Evolutionary conservation across 805 yeast genomes (phyloP), one percentile per base, ranked within the genome.

Genomic region (Yarrowia porcina): DNA sequence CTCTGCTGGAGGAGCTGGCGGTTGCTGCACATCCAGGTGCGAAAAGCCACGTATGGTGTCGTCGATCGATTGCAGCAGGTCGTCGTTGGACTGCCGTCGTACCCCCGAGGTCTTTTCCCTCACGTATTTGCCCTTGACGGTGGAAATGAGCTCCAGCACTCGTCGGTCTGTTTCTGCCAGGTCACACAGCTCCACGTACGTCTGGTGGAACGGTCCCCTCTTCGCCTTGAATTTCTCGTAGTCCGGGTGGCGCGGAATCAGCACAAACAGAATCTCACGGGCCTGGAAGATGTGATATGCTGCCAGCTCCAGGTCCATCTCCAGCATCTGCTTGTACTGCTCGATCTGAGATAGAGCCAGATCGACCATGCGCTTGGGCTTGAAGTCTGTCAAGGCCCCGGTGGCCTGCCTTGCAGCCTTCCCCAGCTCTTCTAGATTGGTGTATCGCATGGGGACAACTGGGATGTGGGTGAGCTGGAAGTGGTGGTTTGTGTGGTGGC

Each of bases 201-300:
- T 64, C 41, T 65, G 61, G 57, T 64, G 66, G 27, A 68, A 67
- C 21, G 65, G 65, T n/a, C 59, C 63, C 63, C 64, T 62, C 27
- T 63, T 65, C 35, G 57, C 23, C 25, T 62, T 25, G 41, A 68
- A 65, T 21, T 39, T 35, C 36, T 21, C 67, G 59, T 28, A 69
- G 23, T 66, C 66, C n/a, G 50, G 41, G 49, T 68, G 70, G 15
- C 64, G 49, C 3, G 72, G 72, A 7, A 69, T 69, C 17, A 66
- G 41, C 33, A 65, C 62, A 30, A 65, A 65, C 47, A 69, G 61
- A 41, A 69, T 52, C 27, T 54, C 45, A 33, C 61, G 38, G 15
- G 69, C 68, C n/a, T 61, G 68, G 57, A 56, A 39, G 10, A 56
- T 39, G 61, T 56, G 61, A 30, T 39, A 56, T 9, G 30, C 49